phyloP scores from a whole-genome alignment of 441 rosid genomes.

The Corymbia citriodora region DNA sequence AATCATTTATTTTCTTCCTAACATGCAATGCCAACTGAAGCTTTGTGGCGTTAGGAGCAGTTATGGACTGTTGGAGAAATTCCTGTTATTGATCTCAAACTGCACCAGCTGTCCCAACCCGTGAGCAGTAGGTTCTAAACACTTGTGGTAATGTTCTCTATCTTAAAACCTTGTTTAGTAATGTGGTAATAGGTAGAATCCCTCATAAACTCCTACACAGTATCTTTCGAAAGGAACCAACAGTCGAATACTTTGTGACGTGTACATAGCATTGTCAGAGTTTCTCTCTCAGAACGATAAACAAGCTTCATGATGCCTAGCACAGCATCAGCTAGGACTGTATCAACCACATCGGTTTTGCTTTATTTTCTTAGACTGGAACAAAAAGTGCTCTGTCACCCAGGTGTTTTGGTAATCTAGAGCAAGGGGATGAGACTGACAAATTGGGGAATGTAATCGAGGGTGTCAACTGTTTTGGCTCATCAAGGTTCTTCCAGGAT shows the following conservation, averaged over 20 bases:
- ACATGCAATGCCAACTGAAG: background rate
- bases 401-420: background rate
- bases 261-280: background rate
- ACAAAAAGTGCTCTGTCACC: background rate
- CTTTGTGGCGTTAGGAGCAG: background rate
- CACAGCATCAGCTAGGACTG: background rate
- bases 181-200: no score
- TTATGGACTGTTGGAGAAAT: background rate
- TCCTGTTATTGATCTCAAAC: background rate
- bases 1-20: background rate
- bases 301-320: background rate
- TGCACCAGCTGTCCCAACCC: no score
- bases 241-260: background rate
- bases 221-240: no score
- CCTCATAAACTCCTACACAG: no score
- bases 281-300: rapidly evolving
- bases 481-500: background rate
- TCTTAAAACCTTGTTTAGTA: no score
- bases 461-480: background rate
- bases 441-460: background rate
- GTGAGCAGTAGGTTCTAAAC: no score
- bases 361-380: background rate
- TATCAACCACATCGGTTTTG: background rate
- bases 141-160: no score
- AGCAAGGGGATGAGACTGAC: background rate